A percentile compares a stretch with the other conserved stretches of the same genome.
These are phyloP conservation scores for Verticillium longisporum DNA, from an alignment of 2,329 filamentous ascomycete genomes.

Conservation along the genomic window DNA sequence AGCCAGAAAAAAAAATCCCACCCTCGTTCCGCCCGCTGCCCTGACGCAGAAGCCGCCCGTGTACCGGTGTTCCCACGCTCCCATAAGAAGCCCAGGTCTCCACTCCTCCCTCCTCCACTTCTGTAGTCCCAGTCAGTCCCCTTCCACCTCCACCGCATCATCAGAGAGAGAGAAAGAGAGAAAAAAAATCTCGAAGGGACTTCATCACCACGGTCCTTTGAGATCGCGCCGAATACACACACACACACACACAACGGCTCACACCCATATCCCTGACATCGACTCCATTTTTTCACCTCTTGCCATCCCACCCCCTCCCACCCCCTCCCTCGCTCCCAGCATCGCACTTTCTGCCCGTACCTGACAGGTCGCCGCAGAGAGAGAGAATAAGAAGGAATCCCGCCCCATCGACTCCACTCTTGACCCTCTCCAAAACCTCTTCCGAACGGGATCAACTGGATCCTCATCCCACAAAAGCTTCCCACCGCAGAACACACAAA, in stretches of 20 bases:
- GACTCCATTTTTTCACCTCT: background rate
- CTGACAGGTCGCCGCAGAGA: slow-evolving; percentile 3
- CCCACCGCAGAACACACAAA: slow-evolving; percentile 10
- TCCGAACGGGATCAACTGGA: slow-evolving; percentile 15
- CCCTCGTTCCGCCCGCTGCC: background rate
- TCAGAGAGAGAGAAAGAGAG: background rate
- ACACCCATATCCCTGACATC: background rate
- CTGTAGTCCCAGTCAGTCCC: background rate
- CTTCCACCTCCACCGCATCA: slow-evolving; percentile 7
- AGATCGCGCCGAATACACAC: background rate
- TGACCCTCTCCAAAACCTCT: slow-evolving; percentile 9
- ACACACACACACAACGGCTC: background rate
- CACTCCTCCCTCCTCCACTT: background rate
- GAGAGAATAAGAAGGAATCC: slow-evolving; percentile 2
- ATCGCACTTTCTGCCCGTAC: background rate
- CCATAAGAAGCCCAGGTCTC: slow-evolving; percentile 1
- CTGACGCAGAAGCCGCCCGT: background rate
- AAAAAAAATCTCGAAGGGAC: slow-evolving; percentile 10
- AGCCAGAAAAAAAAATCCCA: background rate
- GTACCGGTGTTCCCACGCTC: background rate
- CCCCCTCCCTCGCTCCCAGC: background rate
- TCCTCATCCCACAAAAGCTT: slow-evolving; percentile 12
- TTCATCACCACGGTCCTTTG: background rate
- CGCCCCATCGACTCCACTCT: slow-evolving; percentile 13
- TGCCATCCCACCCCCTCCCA: background rate